These are phyloP conservation scores for Komagataella mondaviorum DNA, from an alignment of 805 yeast species.

Conservation along the genomic window DNA sequence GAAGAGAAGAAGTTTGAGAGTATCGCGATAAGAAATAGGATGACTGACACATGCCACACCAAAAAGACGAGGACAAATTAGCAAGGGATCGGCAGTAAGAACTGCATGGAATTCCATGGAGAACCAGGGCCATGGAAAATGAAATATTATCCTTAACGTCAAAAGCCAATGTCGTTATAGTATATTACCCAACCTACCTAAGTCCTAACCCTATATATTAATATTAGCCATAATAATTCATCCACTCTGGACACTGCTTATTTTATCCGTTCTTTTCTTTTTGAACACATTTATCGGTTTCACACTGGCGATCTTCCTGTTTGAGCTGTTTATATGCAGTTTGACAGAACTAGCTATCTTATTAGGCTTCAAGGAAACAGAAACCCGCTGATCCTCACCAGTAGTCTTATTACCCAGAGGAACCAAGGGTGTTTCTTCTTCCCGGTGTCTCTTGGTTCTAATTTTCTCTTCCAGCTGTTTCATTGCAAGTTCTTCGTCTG, in stretches of 20 bases:
- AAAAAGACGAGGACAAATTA: too few species aligned
- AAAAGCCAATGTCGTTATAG: too few species aligned
- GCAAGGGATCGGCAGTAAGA: neutral
- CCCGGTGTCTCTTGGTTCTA: constrained; percentile 3
- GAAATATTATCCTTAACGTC: neutral
- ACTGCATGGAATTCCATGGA: neutral
- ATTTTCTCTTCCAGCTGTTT: constrained; percentile 41
- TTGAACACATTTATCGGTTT: neutral
- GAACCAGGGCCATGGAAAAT: neutral
- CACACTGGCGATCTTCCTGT: neutral
- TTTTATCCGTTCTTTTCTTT: neutral
- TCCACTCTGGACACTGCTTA: neutral
- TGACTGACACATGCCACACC: neutral
- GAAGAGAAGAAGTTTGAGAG: neutral
- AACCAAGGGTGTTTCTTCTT: neutral
- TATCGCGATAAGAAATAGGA: neutral
- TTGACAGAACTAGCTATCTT: neutral
- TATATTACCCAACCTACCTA: neutral
- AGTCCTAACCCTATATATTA: neutral
- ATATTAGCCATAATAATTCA: neutral
- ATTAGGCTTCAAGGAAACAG: neutral
- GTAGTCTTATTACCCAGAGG: neutral
- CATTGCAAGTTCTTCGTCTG: constrained; percentile 32
- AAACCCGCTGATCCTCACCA: neutral
- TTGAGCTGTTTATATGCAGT: neutral